phyloP scores from a whole-genome alignment of 2,329 filamentous ascomycete genomes.

The Neonectria sp. region DNA sequence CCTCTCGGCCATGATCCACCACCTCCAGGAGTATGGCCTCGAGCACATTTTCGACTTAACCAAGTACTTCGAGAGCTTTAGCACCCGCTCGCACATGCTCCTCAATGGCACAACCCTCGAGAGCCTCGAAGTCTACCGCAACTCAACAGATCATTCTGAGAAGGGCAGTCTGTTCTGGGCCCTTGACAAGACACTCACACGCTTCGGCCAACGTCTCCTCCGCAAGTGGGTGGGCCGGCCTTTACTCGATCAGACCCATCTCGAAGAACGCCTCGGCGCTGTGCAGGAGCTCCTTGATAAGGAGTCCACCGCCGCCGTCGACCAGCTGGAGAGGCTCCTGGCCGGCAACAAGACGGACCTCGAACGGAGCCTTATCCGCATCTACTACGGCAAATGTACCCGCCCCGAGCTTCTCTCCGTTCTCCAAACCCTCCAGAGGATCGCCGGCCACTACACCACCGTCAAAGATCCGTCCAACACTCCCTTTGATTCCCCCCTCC shows the following conservation, averaged over 20 bases:
- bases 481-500: slow-evolving; percentile 79
- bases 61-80: slow-evolving; percentile 97
- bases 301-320: slow-evolving; percentile 76
- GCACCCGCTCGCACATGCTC: slow-evolving; percentile 93
- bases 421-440: slow-evolving; percentile 86
- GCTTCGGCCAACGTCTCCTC: slow-evolving; percentile 88
- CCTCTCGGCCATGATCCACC: slow-evolving; percentile 95
- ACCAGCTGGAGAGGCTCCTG: slow-evolving; percentile 82
- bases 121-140: slow-evolving; percentile 95
- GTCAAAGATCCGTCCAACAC: slow-evolving; percentile 76
- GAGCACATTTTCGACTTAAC: slow-evolving; percentile 97
- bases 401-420: slow-evolving; percentile 89
- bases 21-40: slow-evolving; percentile 91
- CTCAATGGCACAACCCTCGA: slow-evolving; percentile 95
- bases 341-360: slow-evolving; percentile 83
- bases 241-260: slow-evolving; percentile 79
- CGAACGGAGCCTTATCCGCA: slow-evolving; percentile 92
- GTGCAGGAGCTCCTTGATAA: slow-evolving; percentile 88
- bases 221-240: slow-evolving; percentile 97
- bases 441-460: slow-evolving; percentile 82
- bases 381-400: slow-evolving; percentile 97
- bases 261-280: slow-evolving; percentile 86
- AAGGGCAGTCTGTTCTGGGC: slow-evolving; percentile 97
- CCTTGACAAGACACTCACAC: slow-evolving; percentile 90
- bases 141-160: slow-evolving; percentile 87